Evolutionary conservation across 1,284 basidiomycete genomes (phyloP).

Genomic region (Microbotryum intermedium): DNA sequence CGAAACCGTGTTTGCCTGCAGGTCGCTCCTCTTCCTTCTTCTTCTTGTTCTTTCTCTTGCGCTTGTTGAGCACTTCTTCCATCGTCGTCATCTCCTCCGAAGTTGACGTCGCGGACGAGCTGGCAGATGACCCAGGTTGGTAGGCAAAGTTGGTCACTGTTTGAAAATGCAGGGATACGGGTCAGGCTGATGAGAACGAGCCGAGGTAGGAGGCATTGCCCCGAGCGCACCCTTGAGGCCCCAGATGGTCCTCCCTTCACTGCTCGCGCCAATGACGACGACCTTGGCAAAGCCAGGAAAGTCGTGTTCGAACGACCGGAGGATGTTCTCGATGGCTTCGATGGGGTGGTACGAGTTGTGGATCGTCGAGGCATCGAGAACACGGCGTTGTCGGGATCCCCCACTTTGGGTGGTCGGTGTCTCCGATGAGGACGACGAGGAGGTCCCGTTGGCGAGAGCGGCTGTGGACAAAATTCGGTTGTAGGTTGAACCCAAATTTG

Average conservation of each 20-base stretch:
- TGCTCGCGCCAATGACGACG: constrained; percentile 19
- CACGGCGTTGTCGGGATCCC: background rate
- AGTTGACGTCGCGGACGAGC: too few relatives aligned
- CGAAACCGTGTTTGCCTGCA: constrained; percentile 44
- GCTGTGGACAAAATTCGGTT: constrained; percentile 3
- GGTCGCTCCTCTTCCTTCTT: background rate
- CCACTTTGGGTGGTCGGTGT: too few relatives aligned
- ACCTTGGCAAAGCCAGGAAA: constrained; percentile 18
- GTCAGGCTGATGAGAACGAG: too few relatives aligned
- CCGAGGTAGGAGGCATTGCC: too few relatives aligned
- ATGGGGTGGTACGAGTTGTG: constrained; percentile 29
- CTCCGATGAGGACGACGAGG: background rate
- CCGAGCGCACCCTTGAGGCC: constrained; percentile 2
- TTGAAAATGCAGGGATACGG: too few relatives aligned
- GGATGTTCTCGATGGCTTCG: constrained; percentile 14
- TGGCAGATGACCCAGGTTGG: too few relatives aligned
- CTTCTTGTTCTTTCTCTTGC: constrained; percentile 9
- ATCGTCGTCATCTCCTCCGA: too few relatives aligned
- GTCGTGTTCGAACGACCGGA: constrained; percentile 8
- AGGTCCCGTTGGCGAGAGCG: constrained; percentile 1
- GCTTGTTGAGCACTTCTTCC: constrained; percentile 2
- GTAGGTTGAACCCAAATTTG: background rate
- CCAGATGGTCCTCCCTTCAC: constrained; percentile 21
- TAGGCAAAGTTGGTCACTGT: too few relatives aligned
- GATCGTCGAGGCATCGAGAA: constrained; percentile 8